These are phyloP conservation scores for Calonectria pteridis DNA, from an alignment of 2,329 filamentous ascomycete species.

Conservation along the genomic window DNA sequence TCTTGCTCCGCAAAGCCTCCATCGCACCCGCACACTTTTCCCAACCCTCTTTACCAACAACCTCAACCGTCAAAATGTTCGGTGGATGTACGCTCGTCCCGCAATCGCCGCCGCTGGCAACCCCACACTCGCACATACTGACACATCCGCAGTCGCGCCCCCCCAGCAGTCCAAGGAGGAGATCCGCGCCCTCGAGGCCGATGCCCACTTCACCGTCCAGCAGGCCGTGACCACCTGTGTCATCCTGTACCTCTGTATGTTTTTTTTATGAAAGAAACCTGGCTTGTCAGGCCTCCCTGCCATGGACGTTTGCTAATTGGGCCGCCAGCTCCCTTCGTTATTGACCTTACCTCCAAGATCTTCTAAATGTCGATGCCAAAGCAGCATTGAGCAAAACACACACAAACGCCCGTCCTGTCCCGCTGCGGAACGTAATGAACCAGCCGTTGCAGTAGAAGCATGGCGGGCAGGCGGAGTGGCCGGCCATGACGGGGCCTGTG, in stretches of 20 bases:
- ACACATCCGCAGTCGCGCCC: constrained; percentile 67
- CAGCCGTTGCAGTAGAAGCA: background rate
- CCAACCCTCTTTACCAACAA: background rate
- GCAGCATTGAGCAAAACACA: background rate
- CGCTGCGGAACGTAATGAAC: constrained; percentile 6
- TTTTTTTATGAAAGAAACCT: background rate
- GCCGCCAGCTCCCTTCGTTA: constrained; percentile 66
- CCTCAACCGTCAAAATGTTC: constrained; percentile 64
- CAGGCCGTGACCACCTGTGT: constrained; percentile 74
- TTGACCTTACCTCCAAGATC: constrained; percentile 64
- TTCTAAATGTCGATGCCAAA: constrained; percentile 48
- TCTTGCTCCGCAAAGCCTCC: constrained; percentile 2
- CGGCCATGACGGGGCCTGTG: constrained; percentile 10
- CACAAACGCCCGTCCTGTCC: background rate
- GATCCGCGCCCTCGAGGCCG: constrained; percentile 76
- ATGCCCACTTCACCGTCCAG: constrained; percentile 76
- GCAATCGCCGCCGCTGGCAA: background rate
- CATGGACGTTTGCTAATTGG: constrained; percentile 23
- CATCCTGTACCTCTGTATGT: constrained; percentile 82
- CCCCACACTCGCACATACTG: constrained; percentile 30
- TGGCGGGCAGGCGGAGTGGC: constrained; percentile 13
- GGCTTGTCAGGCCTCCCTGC: background rate
- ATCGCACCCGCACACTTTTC: background rate
- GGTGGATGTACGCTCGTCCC: constrained; percentile 67
- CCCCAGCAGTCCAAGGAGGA: constrained; percentile 78